A percentile compares a stretch with the other conserved stretches of the same genome.
Evolutionary conservation across 2,329 filamentous ascomycete species (phyloP).

Genomic region (Tolypocladium amazonense): DNA sequence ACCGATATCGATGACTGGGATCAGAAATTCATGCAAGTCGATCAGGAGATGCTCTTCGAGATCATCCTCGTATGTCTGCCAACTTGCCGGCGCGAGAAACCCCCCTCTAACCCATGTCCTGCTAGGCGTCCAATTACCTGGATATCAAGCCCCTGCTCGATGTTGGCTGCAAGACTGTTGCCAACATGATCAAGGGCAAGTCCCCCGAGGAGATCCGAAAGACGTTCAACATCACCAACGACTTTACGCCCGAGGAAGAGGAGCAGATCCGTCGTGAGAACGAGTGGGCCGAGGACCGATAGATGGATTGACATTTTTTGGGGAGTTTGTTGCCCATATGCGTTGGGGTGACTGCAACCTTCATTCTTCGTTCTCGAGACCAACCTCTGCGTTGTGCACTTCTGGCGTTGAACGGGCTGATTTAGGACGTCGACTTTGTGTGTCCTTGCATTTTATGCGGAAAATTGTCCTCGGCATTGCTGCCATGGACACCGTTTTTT

Average conservation of each 20-base stretch:
- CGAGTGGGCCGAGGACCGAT: slow-evolving; percentile 82
- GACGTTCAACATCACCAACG: slow-evolving; percentile 99
- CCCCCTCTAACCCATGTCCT: background rate
- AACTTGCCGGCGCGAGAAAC: too few species aligned
- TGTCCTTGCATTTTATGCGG: slow-evolving; percentile 4
- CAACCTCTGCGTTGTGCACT: slow-evolving; percentile 1
- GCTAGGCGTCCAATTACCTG: slow-evolving; percentile 88
- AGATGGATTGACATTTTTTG: slow-evolving; percentile 17
- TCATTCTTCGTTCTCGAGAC: background rate
- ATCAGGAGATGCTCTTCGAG: slow-evolving; percentile 99
- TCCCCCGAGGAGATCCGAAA: slow-evolving; percentile 98
- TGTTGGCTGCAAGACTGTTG: slow-evolving; percentile 97
- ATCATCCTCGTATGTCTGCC: slow-evolving; percentile 72
- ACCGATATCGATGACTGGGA: slow-evolving; percentile 99
- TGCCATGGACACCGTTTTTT: background rate
- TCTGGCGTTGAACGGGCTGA: slow-evolving; percentile 10
- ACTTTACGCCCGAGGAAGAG: slow-evolving; percentile 98
- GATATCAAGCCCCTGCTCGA: slow-evolving; percentile 98
- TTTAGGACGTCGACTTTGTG: slow-evolving; percentile 3
- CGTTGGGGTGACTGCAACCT: background rate
- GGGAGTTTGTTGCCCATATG: background rate
- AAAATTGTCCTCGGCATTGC: background rate
- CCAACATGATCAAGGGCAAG: slow-evolving; percentile 99
- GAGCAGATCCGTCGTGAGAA: slow-evolving; percentile 93
- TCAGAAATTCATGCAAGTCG: slow-evolving; percentile 99